phyloP scores from a whole-genome alignment of 78 protist species.

The Dictyostelium brefeldianum region DNA sequence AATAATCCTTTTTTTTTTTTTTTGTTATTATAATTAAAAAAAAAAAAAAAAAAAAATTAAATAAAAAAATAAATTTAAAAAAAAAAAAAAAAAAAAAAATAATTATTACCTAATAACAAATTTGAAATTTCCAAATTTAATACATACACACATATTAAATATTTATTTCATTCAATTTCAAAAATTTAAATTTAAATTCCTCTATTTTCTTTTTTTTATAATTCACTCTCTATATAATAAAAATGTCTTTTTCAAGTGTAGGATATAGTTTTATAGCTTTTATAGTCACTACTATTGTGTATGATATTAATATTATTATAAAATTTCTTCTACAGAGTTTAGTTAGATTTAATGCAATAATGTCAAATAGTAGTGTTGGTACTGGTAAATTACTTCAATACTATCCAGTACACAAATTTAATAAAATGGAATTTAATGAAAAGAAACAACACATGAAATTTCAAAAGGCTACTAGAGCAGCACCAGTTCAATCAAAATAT shows the following conservation, averaged over 20 bases:
- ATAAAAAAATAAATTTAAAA: background rate
- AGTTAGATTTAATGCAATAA: background rate
- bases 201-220: background rate
- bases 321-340: background rate
- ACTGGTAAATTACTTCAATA: background rate
- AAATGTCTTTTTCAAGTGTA: slow-evolving; percentile 14
- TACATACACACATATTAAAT: background rate
- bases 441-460: slow-evolving; percentile 4
- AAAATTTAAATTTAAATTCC: background rate
- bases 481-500: background rate
- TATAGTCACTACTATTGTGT: no score
- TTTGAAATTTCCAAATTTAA: slow-evolving; percentile 12
- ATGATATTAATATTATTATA: background rate
- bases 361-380: background rate
- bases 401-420: slow-evolving; percentile 12
- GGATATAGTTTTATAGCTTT: background rate
- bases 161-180: background rate
- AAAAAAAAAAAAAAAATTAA: background rate
- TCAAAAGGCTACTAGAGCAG: background rate
- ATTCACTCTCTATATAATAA: background rate
- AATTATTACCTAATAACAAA: no score
- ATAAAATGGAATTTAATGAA: slow-evolving; percentile 2
- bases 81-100: background rate
- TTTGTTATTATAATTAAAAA: no score
- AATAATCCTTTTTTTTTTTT: no score